Conservation (phyloP, 1,284 basidiomycete species). For the Coniferiporia sulphurascens region DNA sequence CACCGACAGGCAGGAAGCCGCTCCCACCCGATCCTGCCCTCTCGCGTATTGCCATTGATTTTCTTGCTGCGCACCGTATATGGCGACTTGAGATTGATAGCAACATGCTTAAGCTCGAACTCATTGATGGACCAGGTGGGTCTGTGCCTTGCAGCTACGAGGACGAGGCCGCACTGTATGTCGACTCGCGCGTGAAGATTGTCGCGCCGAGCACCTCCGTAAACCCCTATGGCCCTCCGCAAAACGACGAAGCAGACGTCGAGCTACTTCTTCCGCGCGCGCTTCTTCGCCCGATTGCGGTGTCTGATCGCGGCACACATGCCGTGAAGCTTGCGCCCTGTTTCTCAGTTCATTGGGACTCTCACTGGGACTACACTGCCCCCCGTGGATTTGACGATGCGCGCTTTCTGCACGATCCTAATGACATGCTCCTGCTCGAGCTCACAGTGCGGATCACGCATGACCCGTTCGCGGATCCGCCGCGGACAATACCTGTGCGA, state of each 20-base stretch:
- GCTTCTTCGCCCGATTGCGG: background rate
- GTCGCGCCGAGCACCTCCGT: background rate
- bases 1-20: background rate
- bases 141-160: background rate
- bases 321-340: constrained; percentile 7
- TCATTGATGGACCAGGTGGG: constrained; percentile 11
- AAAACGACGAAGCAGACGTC: background rate
- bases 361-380: background rate
- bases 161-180: background rate
- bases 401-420: constrained; percentile 5
- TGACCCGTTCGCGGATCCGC: background rate
- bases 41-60: constrained; percentile 6
- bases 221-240: background rate
- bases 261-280: constrained; percentile 9
- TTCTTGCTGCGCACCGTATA: constrained; percentile 5
- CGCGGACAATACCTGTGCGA: background rate
- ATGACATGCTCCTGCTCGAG: constrained; percentile 7
- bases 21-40: background rate
- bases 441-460: constrained; percentile 2
- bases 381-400: constrained; percentile 8
- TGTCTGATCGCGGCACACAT: background rate
- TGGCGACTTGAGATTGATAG: constrained; percentile 14
- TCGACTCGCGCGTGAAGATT: constrained; percentile 12
- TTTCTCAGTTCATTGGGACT: background rate
- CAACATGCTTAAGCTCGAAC: constrained; percentile 10